Base-by-base conservation (phyloP, 2,329 filamentous ascomycete species). In the Fusarium sulawesiense region DNA sequence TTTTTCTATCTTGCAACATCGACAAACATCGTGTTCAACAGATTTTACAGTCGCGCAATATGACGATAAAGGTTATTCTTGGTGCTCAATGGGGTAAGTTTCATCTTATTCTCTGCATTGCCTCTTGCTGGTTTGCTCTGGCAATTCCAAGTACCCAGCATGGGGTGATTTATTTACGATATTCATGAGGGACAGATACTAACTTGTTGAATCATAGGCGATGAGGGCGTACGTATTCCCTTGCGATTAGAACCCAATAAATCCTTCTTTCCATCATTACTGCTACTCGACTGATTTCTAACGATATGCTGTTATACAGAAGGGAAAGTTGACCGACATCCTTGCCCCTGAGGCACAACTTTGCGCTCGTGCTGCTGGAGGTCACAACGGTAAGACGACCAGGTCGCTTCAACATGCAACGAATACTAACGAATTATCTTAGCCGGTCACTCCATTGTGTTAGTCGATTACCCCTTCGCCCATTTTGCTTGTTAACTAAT, bases 281-380 rank as follows among this genome's bases (percentile, higher is more conserved):
- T 30, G 18, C 23, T 7, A 7, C 27, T 14, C 20, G 42, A 21
- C 20, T 48, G 23, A 32, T 21, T 13, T 41, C 59, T 64, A 53
- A 64, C 59, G 44, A 54, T 29, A 20, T 25, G 14, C 11, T 13
- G n/a, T 14, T 40, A 16, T 63, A 18, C 20, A 67, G 55, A 56
- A 67, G 27, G 64, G 60, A 47, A 63, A 63, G 47, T 37, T 63
- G 21, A 66, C 59, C 44, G 63, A 66, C 20, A 66, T 66, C 18
- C 53, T 66, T 32, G 63, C 59, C 21, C 60, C 59, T 42, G 44
- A 59, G 23, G 63, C 63, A 41, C 63, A 66, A 30, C 59, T 66
- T 21, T 66, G 63, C 48, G 63, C 59, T 21, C 53, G 63, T 34
- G 63, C 63, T 25, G 63, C 63, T 51, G 63, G 63, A 40, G 59